A percentile compares a stretch with the other conserved stretches of the same genome.
Conservation (phyloP, 2,329 filamentous ascomycete genomes). For the Trichocomaceae sp. region DNA sequence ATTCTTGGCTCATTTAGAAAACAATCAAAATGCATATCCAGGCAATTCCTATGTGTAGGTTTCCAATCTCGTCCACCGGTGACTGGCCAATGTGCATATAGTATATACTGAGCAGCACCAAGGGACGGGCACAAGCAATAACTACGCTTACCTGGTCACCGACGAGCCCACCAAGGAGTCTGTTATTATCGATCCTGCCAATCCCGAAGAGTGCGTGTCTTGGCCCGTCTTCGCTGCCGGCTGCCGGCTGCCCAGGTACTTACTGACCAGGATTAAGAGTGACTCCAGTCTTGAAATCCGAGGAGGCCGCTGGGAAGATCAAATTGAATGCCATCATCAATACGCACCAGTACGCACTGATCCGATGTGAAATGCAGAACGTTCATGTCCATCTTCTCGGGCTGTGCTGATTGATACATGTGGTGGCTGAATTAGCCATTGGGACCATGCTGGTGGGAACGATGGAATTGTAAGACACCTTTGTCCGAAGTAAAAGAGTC, state of each 20-base stretch:
- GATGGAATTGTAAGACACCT: conserved; percentile 49
- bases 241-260: too few species aligned
- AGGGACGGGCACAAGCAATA: conserved; percentile 41
- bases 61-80: neutral
- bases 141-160: conserved; percentile 48
- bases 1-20: neutral
- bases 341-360: conserved; percentile 75
- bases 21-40: conserved; percentile 43
- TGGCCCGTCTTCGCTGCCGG: neutral
- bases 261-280: conserved; percentile 41
- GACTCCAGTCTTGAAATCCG: conserved; percentile 62
- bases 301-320: conserved; percentile 63
- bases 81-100: neutral
- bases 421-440: conserved; percentile 55
- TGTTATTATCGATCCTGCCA: conserved; percentile 47
- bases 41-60: conserved; percentile 50
- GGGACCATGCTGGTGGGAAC: conserved; percentile 93
- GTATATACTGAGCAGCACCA: neutral
- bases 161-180: conserved; percentile 46
- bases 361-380: neutral
- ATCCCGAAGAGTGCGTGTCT: conserved; percentile 43
- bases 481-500: neutral
- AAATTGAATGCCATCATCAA: conserved; percentile 88
- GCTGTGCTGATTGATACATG: neutral
- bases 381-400: neutral